Evolutionary conservation across 352 stramenopile genomes (phyloP).

Genomic region (Phytophthora sp.): DNA sequence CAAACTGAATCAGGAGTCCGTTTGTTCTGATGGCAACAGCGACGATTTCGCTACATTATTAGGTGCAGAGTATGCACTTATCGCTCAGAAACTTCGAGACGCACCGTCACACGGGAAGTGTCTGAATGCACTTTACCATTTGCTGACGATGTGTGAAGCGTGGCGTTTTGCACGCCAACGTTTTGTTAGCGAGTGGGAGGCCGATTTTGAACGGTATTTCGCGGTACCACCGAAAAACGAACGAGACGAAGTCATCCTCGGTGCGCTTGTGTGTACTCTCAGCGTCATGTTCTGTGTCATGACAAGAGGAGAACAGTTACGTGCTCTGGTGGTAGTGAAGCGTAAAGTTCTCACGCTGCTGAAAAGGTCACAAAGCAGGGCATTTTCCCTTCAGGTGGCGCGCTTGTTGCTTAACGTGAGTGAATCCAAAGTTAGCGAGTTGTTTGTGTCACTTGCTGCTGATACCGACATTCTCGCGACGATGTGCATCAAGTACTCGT

Average conservation of each 20-base stretch:
- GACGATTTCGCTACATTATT: neutral
- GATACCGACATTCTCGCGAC: conserved; percentile 59
- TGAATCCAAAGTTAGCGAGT: conserved; percentile 44
- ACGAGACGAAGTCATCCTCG: conserved; percentile 64
- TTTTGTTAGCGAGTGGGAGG: conserved; percentile 48
- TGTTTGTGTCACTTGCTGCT: conserved; percentile 65
- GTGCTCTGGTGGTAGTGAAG: conserved; percentile 57
- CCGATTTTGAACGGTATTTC: conserved; percentile 55
- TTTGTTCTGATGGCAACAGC: conserved; percentile 3
- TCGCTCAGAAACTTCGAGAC: conserved; percentile 38
- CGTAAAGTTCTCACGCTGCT: conserved; percentile 58
- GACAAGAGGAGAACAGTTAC: conserved; percentile 45
- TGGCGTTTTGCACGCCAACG: conserved; percentile 26
- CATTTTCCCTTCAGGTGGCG: conserved; percentile 46
- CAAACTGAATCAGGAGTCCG: too few relatives aligned
- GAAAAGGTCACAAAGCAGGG: conserved; percentile 34
- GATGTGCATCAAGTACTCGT: conserved; percentile 56
- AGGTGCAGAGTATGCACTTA: conserved; percentile 31
- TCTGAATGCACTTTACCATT: conserved; percentile 67
- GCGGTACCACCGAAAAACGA: conserved; percentile 44
- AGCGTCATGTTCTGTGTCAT: conserved; percentile 47
- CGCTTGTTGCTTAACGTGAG: conserved; percentile 60
- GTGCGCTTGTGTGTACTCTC: conserved; percentile 45
- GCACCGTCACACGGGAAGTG: conserved; percentile 68
- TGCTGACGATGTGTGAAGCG: conserved; percentile 46